Percentiles rank a stretch among this genome's conserved stretches.
These are phyloP conservation scores for Paecilomyces fulvus DNA, from an alignment of 2,329 filamentous ascomycete species.

Conservation along the genomic window DNA sequence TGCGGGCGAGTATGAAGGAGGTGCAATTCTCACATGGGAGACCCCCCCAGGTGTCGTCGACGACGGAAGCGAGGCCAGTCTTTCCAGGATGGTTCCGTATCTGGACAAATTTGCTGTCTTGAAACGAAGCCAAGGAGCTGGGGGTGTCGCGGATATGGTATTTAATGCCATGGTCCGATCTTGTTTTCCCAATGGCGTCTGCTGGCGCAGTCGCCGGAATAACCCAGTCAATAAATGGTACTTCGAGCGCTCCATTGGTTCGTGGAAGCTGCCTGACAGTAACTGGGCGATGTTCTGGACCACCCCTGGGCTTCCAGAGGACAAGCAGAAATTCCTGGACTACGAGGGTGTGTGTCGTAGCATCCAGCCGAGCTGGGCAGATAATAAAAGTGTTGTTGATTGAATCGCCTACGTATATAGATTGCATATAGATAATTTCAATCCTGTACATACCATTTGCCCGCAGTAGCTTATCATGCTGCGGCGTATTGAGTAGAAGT, in stretches of 20 bases:
- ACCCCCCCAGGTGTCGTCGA: constrained; percentile 53
- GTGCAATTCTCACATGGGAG: constrained; percentile 93
- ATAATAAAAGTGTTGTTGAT: constrained; percentile 45
- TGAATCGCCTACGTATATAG: constrained; percentile 21
- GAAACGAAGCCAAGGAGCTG: constrained; percentile 77
- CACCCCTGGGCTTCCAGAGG: constrained; percentile 53
- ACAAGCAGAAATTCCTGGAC: constrained; percentile 51
- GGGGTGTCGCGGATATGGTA: constrained; percentile 88
- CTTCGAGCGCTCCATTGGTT: constrained; percentile 80
- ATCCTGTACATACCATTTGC: not conserved
- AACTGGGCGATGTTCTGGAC: constrained; percentile 99
- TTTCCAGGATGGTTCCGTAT: constrained; percentile 71
- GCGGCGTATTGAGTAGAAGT: not conserved
- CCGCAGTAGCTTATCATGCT: not conserved
- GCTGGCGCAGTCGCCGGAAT: constrained; percentile 81
- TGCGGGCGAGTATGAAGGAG: constrained; percentile 92
- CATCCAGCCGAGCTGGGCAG: constrained; percentile 43
- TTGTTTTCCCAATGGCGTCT: constrained; percentile 81
- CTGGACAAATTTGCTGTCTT: constrained; percentile 96
- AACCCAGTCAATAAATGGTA: constrained; percentile 99
- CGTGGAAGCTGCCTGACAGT: constrained; percentile 68
- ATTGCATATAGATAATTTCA: not conserved
- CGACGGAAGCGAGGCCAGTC: constrained; percentile 44
- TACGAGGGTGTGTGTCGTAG: constrained; percentile 68
- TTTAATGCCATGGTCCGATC: constrained; percentile 91